phyloP scores from a whole-genome alignment of 2,329 filamentous ascomycete species.

The Ceratocystis alfenasii region DNA sequence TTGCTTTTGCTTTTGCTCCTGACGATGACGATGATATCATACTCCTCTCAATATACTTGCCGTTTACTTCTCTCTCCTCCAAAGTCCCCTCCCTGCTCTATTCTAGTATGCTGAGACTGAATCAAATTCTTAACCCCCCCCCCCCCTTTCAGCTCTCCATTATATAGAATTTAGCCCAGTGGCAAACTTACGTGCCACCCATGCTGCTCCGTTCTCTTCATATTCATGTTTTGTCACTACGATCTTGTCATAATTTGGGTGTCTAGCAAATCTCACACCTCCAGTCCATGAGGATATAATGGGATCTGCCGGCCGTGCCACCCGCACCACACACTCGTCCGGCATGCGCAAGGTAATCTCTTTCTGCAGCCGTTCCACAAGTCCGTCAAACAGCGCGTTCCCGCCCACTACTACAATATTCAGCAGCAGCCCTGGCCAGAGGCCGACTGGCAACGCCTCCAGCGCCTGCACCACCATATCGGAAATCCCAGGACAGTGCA shows the following conservation, averaged over 20 bases:
- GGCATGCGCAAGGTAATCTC: slow-evolving; percentile 62
- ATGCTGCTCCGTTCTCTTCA: slow-evolving; percentile 66
- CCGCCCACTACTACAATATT: slow-evolving; percentile 87
- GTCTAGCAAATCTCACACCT: slow-evolving; percentile 62
- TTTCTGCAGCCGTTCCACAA: slow-evolving; percentile 64
- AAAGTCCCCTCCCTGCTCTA: background rate
- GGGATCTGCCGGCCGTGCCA: slow-evolving; percentile 58
- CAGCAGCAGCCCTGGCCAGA: slow-evolving; percentile 72
- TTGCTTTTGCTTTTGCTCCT: background rate
- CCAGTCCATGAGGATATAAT: slow-evolving; percentile 76
- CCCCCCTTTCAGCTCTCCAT: background rate
- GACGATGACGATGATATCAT: slow-evolving; percentile 6
- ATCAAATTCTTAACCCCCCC: no score
- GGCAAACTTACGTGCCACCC: slow-evolving; percentile 62
- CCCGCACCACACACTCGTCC: slow-evolving; percentile 64
- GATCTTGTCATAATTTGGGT: slow-evolving; percentile 53
- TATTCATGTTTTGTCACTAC: slow-evolving; percentile 84
- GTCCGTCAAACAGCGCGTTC: slow-evolving; percentile 66
- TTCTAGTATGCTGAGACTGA: background rate
- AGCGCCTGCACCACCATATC: slow-evolving; percentile 75
- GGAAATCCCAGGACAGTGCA: slow-evolving; percentile 70
- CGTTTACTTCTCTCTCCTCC: background rate
- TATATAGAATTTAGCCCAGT: slow-evolving; percentile 16
- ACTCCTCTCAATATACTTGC: slow-evolving; percentile 10
- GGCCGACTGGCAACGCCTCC: slow-evolving; percentile 59